A percentile compares a stretch with the other conserved stretches of the same genome.
Evolutionary conservation across 164 flowering plant species (phyloP).

Genomic region (Magnolia officinalis): DNA sequence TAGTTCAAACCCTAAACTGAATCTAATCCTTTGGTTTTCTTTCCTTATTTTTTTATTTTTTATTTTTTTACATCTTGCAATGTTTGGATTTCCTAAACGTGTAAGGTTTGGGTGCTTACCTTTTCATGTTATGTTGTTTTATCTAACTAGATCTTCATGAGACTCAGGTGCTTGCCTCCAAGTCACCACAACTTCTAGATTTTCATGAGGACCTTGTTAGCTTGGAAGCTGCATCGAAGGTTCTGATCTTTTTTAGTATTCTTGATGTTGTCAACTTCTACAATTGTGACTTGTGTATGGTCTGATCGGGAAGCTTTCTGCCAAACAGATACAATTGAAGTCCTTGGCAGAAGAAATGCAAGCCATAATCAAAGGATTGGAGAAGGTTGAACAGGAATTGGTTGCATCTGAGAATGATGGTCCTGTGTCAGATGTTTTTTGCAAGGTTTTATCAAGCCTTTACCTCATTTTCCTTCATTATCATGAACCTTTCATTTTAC

Average conservation of each 20-base stretch:
- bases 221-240: constrained; percentile 80
- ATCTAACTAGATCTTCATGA: constrained; percentile 6
- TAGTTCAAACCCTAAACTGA: too few species aligned
- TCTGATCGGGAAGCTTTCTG: constrained; percentile 1
- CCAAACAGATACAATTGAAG: constrained; percentile 87
- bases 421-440: constrained; percentile 82
- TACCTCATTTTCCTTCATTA: not conserved
- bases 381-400: constrained; percentile 86
- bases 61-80: not conserved
- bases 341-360: constrained; percentile 99
- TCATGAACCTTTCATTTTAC: too few species aligned
- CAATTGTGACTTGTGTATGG: constrained; percentile 5
- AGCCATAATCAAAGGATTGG: constrained; percentile 88
- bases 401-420: constrained; percentile 91
- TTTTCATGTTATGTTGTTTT: not conserved
- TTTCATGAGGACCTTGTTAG: constrained; percentile 65
- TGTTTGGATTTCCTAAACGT: not conserved
- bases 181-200: constrained; percentile 61
- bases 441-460: constrained; percentile 48
- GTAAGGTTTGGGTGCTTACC: not conserved
- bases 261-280: not conserved
- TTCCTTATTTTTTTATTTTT: too few species aligned
- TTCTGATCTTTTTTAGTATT: constrained; percentile 15
- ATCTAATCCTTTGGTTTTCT: too few species aligned
- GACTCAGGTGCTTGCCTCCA: constrained; percentile 61